Base-by-base conservation (phyloP, 2,329 filamentous ascomycete species). In the Magnaporthales sp. region DNA sequence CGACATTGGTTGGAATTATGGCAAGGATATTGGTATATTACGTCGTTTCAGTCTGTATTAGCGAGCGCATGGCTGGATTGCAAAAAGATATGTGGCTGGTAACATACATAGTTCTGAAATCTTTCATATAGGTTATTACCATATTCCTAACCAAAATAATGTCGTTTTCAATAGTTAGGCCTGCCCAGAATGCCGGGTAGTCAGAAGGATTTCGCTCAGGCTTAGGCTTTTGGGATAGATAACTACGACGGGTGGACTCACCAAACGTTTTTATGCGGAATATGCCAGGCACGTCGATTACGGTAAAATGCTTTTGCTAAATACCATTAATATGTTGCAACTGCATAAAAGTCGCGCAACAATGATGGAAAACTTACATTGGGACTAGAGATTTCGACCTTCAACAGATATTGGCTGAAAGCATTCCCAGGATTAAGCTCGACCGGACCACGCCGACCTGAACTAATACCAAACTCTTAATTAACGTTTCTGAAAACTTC, bases 231-330 rank as follows among this genome's bases (percentile, higher is more conserved):
- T 61, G 24, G 56, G 24, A 29, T 27, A 4, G 56, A 26, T 61
- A 22, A 61, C 56, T 26, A 5, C 24, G 26, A 51, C 38, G 26
- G 60, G 26, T 26, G 5, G 60, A 65, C 76, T 68, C 22, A 72
- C 76, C 77, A 64, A 73, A 68, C 0, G 76, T 79, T 6, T 77
- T 68, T 1, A 72, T 72, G 8, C 79, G 76, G 67, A 85, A 84
- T 19, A 85, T 81, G 0, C 83, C 83, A 0, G 83, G 83, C 0
- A 86, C 81, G 22, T 85, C 83, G 8, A 85, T 85, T 7, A 86
- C 75, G 0, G 83, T 86, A 9, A 85, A 75, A 15, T 84, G 79
- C 2, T 80, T 70, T 76, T 79, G 74, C 73, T 77, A 46, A 1
- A 4, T 2, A 1, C 22, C 22, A 29, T 61, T 29, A 51, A 6